A percentile compares a stretch with the other conserved stretches of the same genome.
phyloP scores from a whole-genome alignment of 2,329 filamentous ascomycete genomes.

The Exophiala spinifera region DNA sequence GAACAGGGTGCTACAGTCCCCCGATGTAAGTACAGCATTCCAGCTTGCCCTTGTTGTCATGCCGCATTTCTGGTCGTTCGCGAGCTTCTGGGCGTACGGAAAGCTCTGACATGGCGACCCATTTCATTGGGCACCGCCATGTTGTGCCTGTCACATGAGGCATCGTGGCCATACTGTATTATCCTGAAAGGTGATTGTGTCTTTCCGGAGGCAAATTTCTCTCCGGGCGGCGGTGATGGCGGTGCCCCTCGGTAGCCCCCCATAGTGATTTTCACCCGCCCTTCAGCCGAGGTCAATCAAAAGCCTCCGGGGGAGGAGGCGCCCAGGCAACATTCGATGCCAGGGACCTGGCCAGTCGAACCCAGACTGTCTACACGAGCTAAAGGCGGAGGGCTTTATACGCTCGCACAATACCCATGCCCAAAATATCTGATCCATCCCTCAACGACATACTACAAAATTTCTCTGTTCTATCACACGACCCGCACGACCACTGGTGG shows the following conservation, averaged over 20 bases:
- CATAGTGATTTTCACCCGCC: neutral
- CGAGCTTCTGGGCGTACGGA: neutral
- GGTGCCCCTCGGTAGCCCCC: too few species aligned
- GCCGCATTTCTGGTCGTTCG: neutral
- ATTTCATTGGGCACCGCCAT: neutral
- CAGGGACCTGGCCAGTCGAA: neutral
- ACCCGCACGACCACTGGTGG: slow-evolving; percentile 1
- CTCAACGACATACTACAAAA: neutral
- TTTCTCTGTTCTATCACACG: neutral
- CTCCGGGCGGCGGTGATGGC: neutral
- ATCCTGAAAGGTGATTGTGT: neutral
- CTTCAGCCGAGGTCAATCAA: slow-evolving; percentile 8
- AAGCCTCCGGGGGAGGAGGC: neutral
- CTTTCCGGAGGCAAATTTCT: neutral
- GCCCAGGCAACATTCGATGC: neutral
- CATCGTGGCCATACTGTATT: neutral
- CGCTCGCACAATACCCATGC: too few species aligned
- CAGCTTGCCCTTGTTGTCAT: neutral
- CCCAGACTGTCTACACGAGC: neutral
- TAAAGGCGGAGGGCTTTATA: neutral
- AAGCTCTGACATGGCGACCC: neutral
- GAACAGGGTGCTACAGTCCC: slow-evolving; percentile 14
- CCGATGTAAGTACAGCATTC: slow-evolving; percentile 17
- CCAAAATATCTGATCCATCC: too few species aligned
- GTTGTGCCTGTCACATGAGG: neutral